phyloP scores from a whole-genome alignment of 2,329 filamentous ascomycete species.

The Fusarium keratoplasticum region DNA sequence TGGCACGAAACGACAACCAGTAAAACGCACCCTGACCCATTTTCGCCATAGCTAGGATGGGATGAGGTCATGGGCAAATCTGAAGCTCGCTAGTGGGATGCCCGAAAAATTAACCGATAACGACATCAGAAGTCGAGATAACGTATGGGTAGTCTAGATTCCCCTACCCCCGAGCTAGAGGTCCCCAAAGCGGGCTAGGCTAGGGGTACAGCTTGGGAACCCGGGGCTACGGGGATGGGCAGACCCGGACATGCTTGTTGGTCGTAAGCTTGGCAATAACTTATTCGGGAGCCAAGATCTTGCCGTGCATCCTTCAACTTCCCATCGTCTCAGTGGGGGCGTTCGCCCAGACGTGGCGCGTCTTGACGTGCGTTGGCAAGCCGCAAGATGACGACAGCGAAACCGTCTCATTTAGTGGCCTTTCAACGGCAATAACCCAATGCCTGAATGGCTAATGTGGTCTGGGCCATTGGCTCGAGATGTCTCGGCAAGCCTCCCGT shows the following conservation, averaged over 20 bases:
- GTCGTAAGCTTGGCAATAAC: neutral
- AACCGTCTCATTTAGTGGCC: neutral
- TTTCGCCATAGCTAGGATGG: slow-evolving; percentile 29
- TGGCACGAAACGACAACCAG: neutral
- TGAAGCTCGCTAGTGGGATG: neutral
- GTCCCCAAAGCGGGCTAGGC: neutral
- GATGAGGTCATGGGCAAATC: slow-evolving; percentile 17
- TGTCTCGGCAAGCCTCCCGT: neutral
- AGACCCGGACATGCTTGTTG: neutral
- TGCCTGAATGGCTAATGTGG: neutral
- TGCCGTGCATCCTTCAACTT: neutral
- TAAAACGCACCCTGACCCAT: neutral
- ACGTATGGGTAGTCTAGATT: slow-evolving; percentile 21
- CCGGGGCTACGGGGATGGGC: neutral
- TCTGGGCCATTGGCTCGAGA: neutral
- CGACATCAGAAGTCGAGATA: slow-evolving; percentile 26
- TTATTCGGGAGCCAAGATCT: slow-evolving; percentile 7
- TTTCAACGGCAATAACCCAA: neutral
- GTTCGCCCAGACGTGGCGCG: neutral
- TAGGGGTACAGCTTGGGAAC: neutral
- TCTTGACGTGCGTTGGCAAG: slow-evolving; percentile 4
- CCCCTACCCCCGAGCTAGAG: neutral
- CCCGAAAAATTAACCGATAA: slow-evolving; percentile 11
- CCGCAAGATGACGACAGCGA: slow-evolving; percentile 9
- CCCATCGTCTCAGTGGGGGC: neutral